A percentile compares a stretch with the other conserved stretches of the same genome.
phyloP scores from a whole-genome alignment of 352 stramenopile genomes.

The Blastocystis sp. region DNA sequence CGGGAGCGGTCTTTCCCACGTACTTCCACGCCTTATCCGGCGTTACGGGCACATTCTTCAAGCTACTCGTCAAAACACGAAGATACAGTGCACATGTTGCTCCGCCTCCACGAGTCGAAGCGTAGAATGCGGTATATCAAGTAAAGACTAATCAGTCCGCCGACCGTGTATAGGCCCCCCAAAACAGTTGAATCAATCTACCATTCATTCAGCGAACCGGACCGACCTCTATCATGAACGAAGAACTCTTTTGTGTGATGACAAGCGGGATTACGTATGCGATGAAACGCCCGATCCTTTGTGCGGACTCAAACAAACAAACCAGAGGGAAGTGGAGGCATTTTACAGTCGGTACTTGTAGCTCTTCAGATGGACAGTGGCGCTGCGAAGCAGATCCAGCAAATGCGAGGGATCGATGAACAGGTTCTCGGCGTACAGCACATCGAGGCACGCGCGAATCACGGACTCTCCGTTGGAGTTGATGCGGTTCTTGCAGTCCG shows the following conservation, averaged over 20 bases:
- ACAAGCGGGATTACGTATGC: neutral
- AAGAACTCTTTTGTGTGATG: neutral
- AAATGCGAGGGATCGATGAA: conserved; percentile 17
- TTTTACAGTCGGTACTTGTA: conserved; percentile 18
- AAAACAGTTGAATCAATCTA: neutral
- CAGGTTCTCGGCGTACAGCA: conserved; percentile 29
- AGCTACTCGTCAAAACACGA: neutral
- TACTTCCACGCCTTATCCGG: conserved; percentile 35
- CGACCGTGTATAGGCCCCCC: neutral
- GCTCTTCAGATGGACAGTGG: conserved; percentile 34
- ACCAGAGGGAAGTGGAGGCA: neutral
- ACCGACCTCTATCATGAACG: neutral
- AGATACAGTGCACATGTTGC: conserved; percentile 4
- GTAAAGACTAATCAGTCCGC: neutral
- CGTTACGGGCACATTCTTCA: conserved; percentile 40
- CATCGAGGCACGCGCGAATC: conserved; percentile 28
- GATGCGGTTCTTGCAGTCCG: conserved; percentile 48
- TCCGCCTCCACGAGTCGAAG: conserved; percentile 48
- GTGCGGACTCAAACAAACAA: neutral
- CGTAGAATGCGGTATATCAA: neutral
- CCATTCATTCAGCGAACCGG: neutral
- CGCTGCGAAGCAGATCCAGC: neutral
- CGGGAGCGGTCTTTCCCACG: conserved; percentile 35
- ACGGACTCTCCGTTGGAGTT: conserved; percentile 54
- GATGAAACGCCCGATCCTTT: neutral